These are phyloP conservation scores for Talaromyces sp. DNA, from an alignment of 2,329 filamentous ascomycete species.

Conservation along the genomic window DNA sequence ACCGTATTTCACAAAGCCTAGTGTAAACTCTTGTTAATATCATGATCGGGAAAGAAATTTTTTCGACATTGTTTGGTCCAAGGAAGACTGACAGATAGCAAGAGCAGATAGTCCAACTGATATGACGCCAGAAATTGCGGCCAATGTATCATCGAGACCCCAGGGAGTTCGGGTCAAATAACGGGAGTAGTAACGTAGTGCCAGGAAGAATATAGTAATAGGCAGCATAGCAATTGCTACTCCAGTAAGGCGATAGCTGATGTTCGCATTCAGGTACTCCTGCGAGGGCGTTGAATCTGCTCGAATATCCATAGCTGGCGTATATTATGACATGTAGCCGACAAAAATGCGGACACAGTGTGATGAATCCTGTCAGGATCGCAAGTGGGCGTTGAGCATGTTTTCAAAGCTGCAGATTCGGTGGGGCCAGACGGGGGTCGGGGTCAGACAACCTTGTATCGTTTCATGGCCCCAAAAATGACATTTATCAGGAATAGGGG, in stretches of 20 bases:
- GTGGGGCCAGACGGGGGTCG: not conserved
- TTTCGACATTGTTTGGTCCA: not conserved
- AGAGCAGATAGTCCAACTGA: not conserved
- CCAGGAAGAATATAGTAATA: not conserved
- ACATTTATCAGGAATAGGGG: not conserved
- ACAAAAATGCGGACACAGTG: not conserved
- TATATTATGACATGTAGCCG: not conserved
- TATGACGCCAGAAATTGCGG: not conserved
- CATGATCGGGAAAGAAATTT: not conserved
- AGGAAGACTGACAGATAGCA: not conserved
- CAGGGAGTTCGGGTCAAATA: not conserved
- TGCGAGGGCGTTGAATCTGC: not conserved
- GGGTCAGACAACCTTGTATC: not conserved
- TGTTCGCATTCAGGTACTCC: not conserved
- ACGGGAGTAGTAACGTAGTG: not conserved
- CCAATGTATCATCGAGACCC: not conserved
- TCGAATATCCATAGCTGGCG: not conserved
- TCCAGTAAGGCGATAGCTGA: not conserved
- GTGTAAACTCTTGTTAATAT: not conserved
- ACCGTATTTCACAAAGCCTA: constrained; percentile 3
- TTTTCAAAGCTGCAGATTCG: not conserved
- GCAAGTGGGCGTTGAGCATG: not conserved
- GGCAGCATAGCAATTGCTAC: not conserved
- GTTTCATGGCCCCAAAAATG: not conserved
- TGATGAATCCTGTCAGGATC: not conserved